phyloP scores from a whole-genome alignment of 768 basidiomycete genomes.

The Daedaleopsis sinensis region DNA sequence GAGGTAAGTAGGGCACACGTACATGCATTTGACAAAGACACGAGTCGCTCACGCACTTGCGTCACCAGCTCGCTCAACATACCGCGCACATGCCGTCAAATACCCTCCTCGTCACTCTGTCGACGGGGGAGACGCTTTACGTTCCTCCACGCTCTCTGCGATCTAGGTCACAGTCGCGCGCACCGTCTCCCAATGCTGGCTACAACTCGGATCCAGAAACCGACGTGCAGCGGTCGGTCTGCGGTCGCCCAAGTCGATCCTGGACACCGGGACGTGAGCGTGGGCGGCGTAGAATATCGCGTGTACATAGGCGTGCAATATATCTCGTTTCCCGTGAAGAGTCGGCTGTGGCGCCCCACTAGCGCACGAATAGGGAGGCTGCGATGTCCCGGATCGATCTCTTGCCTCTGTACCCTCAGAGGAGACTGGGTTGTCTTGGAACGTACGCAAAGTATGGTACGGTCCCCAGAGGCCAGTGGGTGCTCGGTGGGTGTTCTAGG shows the following conservation, averaged over 20 bases:
- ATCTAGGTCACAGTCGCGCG: conserved; percentile 36
- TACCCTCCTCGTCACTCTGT: conserved; percentile 66
- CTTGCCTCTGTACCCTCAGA: too few species aligned
- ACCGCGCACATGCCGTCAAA: conserved; percentile 66
- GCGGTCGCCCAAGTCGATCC: conserved; percentile 11
- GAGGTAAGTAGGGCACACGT: conserved; percentile 50
- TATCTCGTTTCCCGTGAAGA: too few species aligned
- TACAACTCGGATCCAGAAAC: conserved; percentile 77
- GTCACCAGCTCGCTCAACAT: conserved; percentile 39
- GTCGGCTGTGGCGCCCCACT: too few species aligned
- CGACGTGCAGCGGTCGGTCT: conserved; percentile 41
- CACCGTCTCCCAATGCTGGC: conserved; percentile 60
- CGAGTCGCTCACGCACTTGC: background rate
- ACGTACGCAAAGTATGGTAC: too few species aligned
- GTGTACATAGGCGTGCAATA: too few species aligned
- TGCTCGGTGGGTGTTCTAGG: too few species aligned
- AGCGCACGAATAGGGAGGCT: too few species aligned
- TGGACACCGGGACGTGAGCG: too few species aligned
- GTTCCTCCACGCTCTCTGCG: conserved; percentile 43
- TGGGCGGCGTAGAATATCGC: too few species aligned
- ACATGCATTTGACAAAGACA: background rate
- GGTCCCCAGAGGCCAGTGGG: too few species aligned
- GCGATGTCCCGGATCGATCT: too few species aligned
- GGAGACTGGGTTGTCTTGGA: too few species aligned
- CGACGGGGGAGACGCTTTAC: conserved; percentile 63